Base-by-base conservation (phyloP, 352 stramenopile genomes). In the Globisporangium echinulatum region DNA sequence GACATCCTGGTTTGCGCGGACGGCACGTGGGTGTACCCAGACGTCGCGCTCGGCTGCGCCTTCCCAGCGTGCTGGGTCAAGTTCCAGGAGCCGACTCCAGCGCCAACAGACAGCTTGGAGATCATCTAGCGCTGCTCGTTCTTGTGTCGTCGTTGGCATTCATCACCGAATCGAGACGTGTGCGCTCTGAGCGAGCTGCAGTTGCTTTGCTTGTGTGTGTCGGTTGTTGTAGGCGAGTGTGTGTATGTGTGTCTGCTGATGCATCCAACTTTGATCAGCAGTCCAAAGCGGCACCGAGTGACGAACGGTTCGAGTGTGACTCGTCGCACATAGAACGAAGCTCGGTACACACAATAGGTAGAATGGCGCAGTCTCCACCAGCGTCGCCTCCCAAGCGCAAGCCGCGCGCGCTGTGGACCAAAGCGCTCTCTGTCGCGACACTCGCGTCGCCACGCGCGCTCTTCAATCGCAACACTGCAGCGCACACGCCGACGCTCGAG, bases 21-120 rank as follows among this genome's bases (percentile, higher is more conserved):
- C 59, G 77, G 77, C 52, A 87, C 77, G 55, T 90, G 80, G 80
- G 75, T 87, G 14, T 85, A 88, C 46, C 69, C 77, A 2, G 56
- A 72, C 43, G 63, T 65, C 7, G 70, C 83, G 40, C 61, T 58
- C 13, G 59, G 72, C 33, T 90, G 79, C 58, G 58, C 64, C 13
- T 90, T 87, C 39, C 67, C 74, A 25, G 66, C 76, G 13, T 89
- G 79, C 59, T 71, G 75, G 66, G 65, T 78, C 55, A 39, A 36
- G 15, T 53, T 66, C 25, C 33, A 50, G 6, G 49, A 42, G 33
- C 49, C 57, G 8, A 44, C 33, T 15, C 38, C 55, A 7, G 9
- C 55, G 47, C 25, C 49, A 7, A 40, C 39, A 25, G 25, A 33
- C 25, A 33, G 25, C 25, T 33, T 33, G 2, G 25, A 33, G 25